Percentiles rank a stretch among this genome's conserved stretches.
phyloP scores from a whole-genome alignment of 352 stramenopile genomes.

The Albugo laibachii region DNA sequence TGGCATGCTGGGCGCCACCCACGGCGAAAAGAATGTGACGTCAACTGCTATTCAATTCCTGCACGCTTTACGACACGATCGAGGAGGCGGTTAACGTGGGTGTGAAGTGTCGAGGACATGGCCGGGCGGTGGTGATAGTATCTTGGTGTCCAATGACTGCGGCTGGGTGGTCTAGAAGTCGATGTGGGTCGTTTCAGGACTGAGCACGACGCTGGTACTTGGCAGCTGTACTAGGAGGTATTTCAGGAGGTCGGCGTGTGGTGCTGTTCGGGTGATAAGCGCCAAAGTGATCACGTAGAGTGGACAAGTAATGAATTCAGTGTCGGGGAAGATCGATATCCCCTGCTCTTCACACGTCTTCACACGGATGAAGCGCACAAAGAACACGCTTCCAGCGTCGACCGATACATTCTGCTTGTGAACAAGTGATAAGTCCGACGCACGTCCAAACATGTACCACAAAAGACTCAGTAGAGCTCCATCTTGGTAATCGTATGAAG shows the following conservation, averaged over 20 bases:
- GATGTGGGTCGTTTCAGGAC: neutral
- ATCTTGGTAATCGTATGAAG: slow-evolving; percentile 13
- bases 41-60: slow-evolving; percentile 2
- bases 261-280: slow-evolving; percentile 7
- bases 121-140: too few relatives aligned
- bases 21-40: slow-evolving; percentile 11
- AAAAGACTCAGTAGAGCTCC: slow-evolving; percentile 11
- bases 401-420: slow-evolving; percentile 12
- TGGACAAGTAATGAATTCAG: slow-evolving; percentile 7
- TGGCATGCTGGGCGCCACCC: too few relatives aligned
- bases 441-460: slow-evolving; percentile 17
- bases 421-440: slow-evolving; percentile 9
- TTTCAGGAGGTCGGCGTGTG: slow-evolving; percentile 1
- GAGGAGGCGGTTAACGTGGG: slow-evolving; percentile 9
- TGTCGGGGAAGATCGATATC: slow-evolving; percentile 12
- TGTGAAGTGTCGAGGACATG: slow-evolving; percentile 2
- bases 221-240: slow-evolving; percentile 2
- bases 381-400: slow-evolving; percentile 6
- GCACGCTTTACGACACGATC: neutral
- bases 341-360: slow-evolving; percentile 14
- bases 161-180: neutral
- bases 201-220: neutral
- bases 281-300: slow-evolving; percentile 6
- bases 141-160: too few relatives aligned
- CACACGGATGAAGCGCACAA: slow-evolving; percentile 10